Conservation (phyloP, 495 filamentous ascomycete species). For the Chaetomium cochliodes region DNA sequence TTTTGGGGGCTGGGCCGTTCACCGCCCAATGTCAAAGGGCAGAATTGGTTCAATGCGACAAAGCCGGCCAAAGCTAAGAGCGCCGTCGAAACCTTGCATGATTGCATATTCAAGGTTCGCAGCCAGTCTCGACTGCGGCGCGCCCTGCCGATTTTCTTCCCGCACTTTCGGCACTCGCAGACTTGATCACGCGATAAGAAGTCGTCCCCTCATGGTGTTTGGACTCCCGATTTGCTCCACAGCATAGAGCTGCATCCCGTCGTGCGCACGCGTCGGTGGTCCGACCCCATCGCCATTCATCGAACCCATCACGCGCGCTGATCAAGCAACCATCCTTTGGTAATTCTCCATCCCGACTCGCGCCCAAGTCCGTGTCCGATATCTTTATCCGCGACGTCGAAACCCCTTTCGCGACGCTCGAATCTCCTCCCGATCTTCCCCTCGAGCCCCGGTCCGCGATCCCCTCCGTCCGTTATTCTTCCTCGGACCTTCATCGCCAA, state of each 20-base stretch:
- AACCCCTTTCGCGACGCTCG: not conserved
- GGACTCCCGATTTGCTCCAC: not conserved
- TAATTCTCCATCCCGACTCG: slow-evolving; percentile 12
- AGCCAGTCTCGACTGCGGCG: slow-evolving; percentile 6
- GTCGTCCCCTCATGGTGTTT: not conserved
- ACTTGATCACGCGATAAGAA: not conserved
- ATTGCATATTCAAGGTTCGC: not conserved
- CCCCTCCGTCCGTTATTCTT: slow-evolving; percentile 3
- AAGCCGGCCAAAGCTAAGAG: slow-evolving; percentile 6
- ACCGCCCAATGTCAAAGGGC: slow-evolving; percentile 21
- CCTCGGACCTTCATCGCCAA: slow-evolving; percentile 20
- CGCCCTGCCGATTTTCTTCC: not conserved
- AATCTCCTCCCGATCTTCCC: not conserved
- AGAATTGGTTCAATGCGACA: slow-evolving; percentile 24
- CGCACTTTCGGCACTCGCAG: not conserved
- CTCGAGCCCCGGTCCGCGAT: slow-evolving; percentile 7
- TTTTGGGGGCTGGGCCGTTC: not conserved
- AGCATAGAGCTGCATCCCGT: slow-evolving; percentile 4
- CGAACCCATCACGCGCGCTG: not conserved
- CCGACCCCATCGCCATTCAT: not conserved
- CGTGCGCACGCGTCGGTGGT: slow-evolving; percentile 13
- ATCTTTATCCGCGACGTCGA: slow-evolving; percentile 3
- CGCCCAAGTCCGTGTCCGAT: not conserved
- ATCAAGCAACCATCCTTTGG: slow-evolving; percentile 9
- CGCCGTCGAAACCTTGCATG: slow-evolving; percentile 2